phyloP scores from a whole-genome alignment of 202 grass and related monocot species.

The Schoenoplectus tabernaemontani region DNA sequence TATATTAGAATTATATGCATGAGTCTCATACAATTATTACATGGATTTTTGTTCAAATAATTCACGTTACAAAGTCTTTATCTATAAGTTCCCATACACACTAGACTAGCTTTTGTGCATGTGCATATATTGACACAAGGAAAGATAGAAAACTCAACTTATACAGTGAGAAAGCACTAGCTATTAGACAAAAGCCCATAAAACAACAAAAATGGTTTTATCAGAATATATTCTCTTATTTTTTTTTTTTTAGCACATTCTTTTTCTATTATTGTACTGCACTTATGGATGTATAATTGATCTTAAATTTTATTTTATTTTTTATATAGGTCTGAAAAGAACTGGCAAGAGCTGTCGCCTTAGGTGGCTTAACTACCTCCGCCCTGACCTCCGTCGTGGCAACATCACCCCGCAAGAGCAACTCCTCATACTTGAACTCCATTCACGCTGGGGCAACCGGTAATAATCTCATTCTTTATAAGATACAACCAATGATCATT shows the following conservation, averaged over 20 bases:
- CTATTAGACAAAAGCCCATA: background rate
- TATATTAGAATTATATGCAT: too few species aligned
- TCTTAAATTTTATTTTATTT: background rate
- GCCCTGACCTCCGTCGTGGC: constrained; percentile 78
- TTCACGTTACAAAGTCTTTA: background rate
- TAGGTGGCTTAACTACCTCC: constrained; percentile 92
- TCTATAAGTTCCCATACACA: constrained; percentile 11
- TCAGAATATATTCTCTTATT: constrained; percentile 17
- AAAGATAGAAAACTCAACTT: background rate
- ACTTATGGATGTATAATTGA: background rate
- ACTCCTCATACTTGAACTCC: constrained; percentile 92
- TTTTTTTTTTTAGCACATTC: constrained; percentile 1
- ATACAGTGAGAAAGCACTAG: constrained; percentile 20
- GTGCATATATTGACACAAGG: background rate
- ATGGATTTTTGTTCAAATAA: background rate
- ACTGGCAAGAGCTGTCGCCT: constrained; percentile 97
- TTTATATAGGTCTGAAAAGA: constrained; percentile 59
- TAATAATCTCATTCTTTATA: background rate
- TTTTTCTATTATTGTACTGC: background rate
- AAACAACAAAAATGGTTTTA: background rate
- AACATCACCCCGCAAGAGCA: constrained; percentile 99
- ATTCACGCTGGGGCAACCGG: constrained; percentile 97
- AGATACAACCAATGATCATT: constrained; percentile 4
- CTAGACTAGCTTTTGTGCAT: background rate
- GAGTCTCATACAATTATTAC: background rate